Base-by-base conservation (phyloP, 1,284 basidiomycete genomes). In the Fomitopsis betulina region DNA sequence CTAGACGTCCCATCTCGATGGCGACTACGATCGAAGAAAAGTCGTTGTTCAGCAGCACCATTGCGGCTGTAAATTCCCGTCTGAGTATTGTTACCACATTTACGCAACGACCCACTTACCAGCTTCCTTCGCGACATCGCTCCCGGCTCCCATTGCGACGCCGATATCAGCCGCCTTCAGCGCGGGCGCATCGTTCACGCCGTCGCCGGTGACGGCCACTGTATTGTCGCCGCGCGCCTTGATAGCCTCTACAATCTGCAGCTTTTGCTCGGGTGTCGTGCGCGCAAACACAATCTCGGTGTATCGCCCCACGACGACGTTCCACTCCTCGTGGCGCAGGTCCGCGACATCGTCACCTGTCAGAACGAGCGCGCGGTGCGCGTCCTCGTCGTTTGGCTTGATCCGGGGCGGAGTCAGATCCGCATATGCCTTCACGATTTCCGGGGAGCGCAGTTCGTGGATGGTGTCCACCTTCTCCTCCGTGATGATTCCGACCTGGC, bases 221-320 rank as follows among this genome's bases (percentile, higher is more conserved):
- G 79, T 78, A 47, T 78, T 79, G 3, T 76, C 76, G 8, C 66
- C 66, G 3, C 81, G 74, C 15, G 70, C 70, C 66, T 86, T 82
- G 60, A 86, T 78, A 51, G 81, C 78, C 57, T 81, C 80, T 59
- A 90, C 87, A 59, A 91, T 90, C 37, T 78, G 75, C 13, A 91
- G 73, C 69, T 91, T 91, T 70, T 87, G 85, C 67, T 89, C 85
- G 0, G 88, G 88, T 0, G 85, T 86, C 1, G 87, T 90, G 33
- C 88, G 79, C 0, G 87, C 85, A 60, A 91, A 91, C 6, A 90
- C 87, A 57, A 90, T 79, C 68, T 90, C 88, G 33, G 81, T 76
- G 68, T 85, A 89, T 53, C 77, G 61, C 71, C 78, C 58, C 71
- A 66, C 23, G 10, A 79, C 64, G 42, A 67, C 58, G 35, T 82